Conservation (phyloP, 768 basidiomycete species). For the Russula sp. region DNA sequence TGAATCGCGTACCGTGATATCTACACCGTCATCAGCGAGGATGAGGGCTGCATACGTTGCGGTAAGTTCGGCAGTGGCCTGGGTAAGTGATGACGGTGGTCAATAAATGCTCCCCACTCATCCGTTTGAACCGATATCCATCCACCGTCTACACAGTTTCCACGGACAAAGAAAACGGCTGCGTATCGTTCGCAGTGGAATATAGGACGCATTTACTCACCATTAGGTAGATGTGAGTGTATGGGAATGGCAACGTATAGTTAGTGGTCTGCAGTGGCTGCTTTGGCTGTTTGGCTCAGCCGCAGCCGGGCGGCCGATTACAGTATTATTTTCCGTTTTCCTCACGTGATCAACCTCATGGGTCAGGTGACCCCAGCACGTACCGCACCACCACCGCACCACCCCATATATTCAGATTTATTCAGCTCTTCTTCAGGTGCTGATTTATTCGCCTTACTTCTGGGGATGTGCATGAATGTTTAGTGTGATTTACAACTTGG, state of each 20-base stretch:
- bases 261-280: neutral
- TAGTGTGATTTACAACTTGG: too few species aligned
- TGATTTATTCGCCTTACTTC: too few species aligned
- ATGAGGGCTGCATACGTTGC: slow-evolving; percentile 96
- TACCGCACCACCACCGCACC: too few species aligned
- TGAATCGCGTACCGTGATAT: slow-evolving; percentile 78
- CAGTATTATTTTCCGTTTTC: too few species aligned
- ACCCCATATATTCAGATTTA: too few species aligned
- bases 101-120: neutral
- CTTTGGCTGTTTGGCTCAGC: too few species aligned
- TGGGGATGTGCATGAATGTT: too few species aligned
- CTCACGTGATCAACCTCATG: too few species aligned
- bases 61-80: slow-evolving; percentile 73
- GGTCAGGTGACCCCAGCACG: too few species aligned
- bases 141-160: neutral
- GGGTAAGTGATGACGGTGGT: neutral
- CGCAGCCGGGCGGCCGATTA: too few species aligned
- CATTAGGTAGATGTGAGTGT: neutral
- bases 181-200: neutral
- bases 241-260: too few species aligned
- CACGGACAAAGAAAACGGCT: neutral
- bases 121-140: neutral
- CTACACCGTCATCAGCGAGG: slow-evolving; percentile 93
- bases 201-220: neutral
- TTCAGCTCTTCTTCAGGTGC: too few species aligned